Evolutionary conservation across 257 asterid species (phyloP).

Genomic region (Orobanche coerulescens): DNA sequence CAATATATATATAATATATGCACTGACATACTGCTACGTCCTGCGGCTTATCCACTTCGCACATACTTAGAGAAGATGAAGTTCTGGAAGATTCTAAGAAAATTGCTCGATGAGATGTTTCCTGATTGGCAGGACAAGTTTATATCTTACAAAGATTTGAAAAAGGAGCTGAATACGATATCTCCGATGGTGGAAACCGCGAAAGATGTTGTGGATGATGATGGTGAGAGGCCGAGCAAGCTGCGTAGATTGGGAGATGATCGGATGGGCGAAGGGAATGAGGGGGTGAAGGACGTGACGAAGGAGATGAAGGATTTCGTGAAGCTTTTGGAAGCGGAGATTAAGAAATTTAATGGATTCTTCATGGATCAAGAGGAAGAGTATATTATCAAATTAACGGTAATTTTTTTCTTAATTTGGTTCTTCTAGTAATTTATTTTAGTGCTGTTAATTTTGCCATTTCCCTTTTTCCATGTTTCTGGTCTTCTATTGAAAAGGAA

Average conservation of each 20-base stretch:
- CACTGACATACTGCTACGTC: slow-evolving; percentile 7
- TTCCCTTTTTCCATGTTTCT: background rate
- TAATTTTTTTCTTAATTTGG: slow-evolving; percentile 18
- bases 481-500: background rate
- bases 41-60: background rate
- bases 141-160: slow-evolving; percentile 46
- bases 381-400: slow-evolving; percentile 40
- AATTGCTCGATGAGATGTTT: slow-evolving; percentile 34
- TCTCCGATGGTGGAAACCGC: slow-evolving; percentile 23
- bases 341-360: slow-evolving; percentile 41
- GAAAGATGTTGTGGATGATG: slow-evolving; percentile 9
- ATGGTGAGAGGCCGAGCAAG: slow-evolving; percentile 27
- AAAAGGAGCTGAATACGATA: slow-evolving; percentile 37
- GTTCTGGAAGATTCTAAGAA: slow-evolving; percentile 47
- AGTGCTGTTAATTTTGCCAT: slow-evolving; percentile 3
- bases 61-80: slow-evolving; percentile 28
- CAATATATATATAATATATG: background rate
- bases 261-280: slow-evolving; percentile 18
- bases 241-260: slow-evolving; percentile 33
- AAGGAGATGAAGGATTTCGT: slow-evolving; percentile 35
- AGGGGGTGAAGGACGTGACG: slow-evolving; percentile 25
- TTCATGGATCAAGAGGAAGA: slow-evolving; percentile 53
- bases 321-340: slow-evolving; percentile 35
- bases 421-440: background rate
- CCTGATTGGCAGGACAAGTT: slow-evolving; percentile 54